Evolutionary conservation across 257 asterid genomes (phyloP).

Genomic region (Nicotiana attenuata): DNA sequence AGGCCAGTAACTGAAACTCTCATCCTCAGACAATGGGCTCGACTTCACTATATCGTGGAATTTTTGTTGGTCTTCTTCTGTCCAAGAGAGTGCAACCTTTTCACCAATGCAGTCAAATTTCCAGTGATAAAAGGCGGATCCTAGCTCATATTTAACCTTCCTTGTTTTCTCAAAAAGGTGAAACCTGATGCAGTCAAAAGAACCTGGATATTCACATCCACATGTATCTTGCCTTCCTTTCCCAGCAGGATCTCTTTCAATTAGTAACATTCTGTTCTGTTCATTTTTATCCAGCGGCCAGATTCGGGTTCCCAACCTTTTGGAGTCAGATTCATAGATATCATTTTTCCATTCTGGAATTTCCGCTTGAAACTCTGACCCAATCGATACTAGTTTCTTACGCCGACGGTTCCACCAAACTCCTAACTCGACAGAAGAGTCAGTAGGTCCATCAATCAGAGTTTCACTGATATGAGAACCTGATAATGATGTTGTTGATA

Average conservation of each 20-base stretch:
- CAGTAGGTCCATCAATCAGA: conserved; percentile 9
- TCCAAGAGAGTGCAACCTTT: conserved; percentile 31
- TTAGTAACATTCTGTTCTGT: conserved; percentile 20
- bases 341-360: conserved; percentile 35
- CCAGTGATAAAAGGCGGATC: conserved; percentile 31
- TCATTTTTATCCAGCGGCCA: conserved; percentile 35
- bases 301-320: conserved; percentile 32
- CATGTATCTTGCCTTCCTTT: conserved; percentile 42
- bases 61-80: conserved; percentile 26
- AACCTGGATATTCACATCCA: conserved; percentile 36
- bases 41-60: conserved; percentile 27
- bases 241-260: conserved; percentile 39
- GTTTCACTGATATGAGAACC: conserved; percentile 25
- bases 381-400: conserved; percentile 32
- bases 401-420: conserved; percentile 21
- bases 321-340: conserved; percentile 38
- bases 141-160: conserved; percentile 33
- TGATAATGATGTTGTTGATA: conserved; percentile 28
- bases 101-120: conserved; percentile 31
- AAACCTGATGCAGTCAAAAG: conserved; percentile 31
- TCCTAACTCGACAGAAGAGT: conserved; percentile 31
- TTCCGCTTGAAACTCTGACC: conserved; percentile 44
- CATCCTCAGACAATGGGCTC: conserved; percentile 13
- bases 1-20: conserved; percentile 29
- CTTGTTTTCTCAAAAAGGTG: conserved; percentile 30